Evolutionary conservation across 495 filamentous ascomycete genomes (phyloP), one percentile per base, ranked within the genome.

Genomic region (Aspergillus homomorphus): DNA sequence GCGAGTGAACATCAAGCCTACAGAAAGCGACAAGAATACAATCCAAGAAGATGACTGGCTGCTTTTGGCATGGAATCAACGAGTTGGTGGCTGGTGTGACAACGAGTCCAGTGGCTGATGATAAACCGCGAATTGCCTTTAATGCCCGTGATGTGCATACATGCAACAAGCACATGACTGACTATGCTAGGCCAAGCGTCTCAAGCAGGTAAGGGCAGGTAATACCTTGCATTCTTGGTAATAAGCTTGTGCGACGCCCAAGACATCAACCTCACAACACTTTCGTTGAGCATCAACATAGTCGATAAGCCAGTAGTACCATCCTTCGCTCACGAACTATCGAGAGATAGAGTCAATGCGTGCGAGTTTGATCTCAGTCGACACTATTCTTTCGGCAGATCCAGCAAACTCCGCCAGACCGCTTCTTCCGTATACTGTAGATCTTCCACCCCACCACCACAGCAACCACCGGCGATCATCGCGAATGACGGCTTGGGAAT

Each of bases 371-470:
- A 51, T 51, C 24, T 16, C 19, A 5, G 28, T 51, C 48, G 48
- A 51, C 48, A 28, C 20, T 23, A 30, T 51, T 51, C 48, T 23
- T 18, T 51, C 48, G 16, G 24, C 28, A 51, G 45, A 7, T 19
- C 45, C 3, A 22, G 19, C 45, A 0, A 22, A 48, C 24, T 3
- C 21, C 24, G 45, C 45, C 45, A 48, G 48, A 51, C 48, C 48
- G 48, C 48, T 51, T 51, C 24, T 51, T 51, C 21, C 33, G 33
- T 38, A 38, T 38, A 38, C 33, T 51, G 48, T 15, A 51, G 48
- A 51, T 51, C 48, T 50, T 23, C 15, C 48, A n/a, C 48, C 23
- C 48, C 48, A 51, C 48, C 22, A 28, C 48, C 22, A 51, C 23
- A 51, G n/a, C 16, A 24, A 51, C 24, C 48, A 30, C 28, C 48